Base-by-base conservation (phyloP, 2,329 filamentous ascomycete species). In the Aspergillus oerlinghausenensis region DNA sequence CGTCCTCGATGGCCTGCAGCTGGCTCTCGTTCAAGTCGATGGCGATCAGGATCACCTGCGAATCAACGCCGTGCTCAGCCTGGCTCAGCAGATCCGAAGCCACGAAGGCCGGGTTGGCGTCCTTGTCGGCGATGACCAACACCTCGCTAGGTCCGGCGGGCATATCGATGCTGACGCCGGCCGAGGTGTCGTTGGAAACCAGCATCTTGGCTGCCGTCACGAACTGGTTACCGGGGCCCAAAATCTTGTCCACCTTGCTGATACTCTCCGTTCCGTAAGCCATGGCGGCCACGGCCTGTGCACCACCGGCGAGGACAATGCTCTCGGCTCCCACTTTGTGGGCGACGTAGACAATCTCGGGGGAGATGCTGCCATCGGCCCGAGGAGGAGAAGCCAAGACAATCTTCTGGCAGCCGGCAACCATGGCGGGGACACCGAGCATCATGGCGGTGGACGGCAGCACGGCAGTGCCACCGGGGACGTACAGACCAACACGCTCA, bases 121-220 rank as follows among this genome's bases (percentile, higher is more conserved):
- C 82, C 72, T 87, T 85, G 77, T 99, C 94, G 29, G 94, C 94
- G 52, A 99, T 83, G 55, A 99, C 94, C n/a, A 99, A 84, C 3
- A 99, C 92, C 73, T 99, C 94, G 38, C 92, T 96, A 0, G 94
- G 94, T 0, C 94, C 94, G 38, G 94, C 94, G 10, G 94, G 94
- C 94, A 99, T 99, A 71, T 99, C 94, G 67, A 99, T 99, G 74
- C 91, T 88, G 43, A 97, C 92, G 23, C 90, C 89, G 11, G 94
- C 94, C 58, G 92, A 95, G 48, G 94, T 97, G 72, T 99, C 94
- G 74, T 99, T 99, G 75, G 88, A 90, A 47, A 99, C 94, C 66
- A 92, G 83, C 94, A 99, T 99, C 84, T 99, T 99, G 52, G 90
- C 94, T 0, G 94, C 94, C 0, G 94, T 99, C 43, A 99, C 94